A percentile compares a stretch with the other conserved stretches of the same genome.
Evolutionary conservation across 805 yeast genomes (phyloP).

Genomic region (Yarrowia keelungensis): DNA sequence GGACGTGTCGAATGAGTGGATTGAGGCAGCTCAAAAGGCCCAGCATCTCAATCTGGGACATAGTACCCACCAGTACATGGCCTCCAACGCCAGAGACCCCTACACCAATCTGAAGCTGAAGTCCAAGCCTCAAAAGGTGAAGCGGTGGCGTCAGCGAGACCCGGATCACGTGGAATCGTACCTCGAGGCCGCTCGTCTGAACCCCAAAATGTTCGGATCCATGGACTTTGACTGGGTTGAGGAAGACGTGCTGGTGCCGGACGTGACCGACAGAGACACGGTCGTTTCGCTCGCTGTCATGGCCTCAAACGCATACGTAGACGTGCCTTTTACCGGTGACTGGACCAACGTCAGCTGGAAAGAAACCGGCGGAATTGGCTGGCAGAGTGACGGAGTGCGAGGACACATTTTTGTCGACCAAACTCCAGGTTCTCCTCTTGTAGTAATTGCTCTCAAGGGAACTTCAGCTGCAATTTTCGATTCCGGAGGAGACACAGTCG

Average conservation of each 20-base stretch:
- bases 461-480: constrained; percentile 80
- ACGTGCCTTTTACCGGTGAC: constrained; percentile 75
- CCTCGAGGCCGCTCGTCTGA: constrained; percentile 59
- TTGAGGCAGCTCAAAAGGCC: constrained; percentile 41
- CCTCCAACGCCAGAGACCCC: constrained; percentile 36
- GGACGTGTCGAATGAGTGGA: constrained; percentile 49
- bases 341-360: constrained; percentile 72
- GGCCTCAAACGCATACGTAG: constrained; percentile 91
- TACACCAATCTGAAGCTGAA: constrained; percentile 31
- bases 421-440: constrained; percentile 55
- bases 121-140: constrained; percentile 42
- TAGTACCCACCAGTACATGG: constrained; percentile 7
- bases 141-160: constrained; percentile 55
- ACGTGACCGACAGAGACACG: constrained; percentile 76
- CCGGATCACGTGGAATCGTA: constrained; percentile 74
- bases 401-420: constrained; percentile 85
- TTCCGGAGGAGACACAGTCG: constrained; percentile 69
- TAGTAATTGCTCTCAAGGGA: constrained; percentile 86
- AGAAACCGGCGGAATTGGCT: constrained; percentile 62
- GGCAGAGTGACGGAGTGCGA: constrained; percentile 84
- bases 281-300: constrained; percentile 77
- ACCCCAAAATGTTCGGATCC: constrained; percentile 46
- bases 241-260: constrained; percentile 65
- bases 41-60: constrained; percentile 42
- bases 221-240: constrained; percentile 64